Evolutionary conservation across 257 asterid species (phyloP).

Genomic region (Lithospermum erythrorhizon): DNA sequence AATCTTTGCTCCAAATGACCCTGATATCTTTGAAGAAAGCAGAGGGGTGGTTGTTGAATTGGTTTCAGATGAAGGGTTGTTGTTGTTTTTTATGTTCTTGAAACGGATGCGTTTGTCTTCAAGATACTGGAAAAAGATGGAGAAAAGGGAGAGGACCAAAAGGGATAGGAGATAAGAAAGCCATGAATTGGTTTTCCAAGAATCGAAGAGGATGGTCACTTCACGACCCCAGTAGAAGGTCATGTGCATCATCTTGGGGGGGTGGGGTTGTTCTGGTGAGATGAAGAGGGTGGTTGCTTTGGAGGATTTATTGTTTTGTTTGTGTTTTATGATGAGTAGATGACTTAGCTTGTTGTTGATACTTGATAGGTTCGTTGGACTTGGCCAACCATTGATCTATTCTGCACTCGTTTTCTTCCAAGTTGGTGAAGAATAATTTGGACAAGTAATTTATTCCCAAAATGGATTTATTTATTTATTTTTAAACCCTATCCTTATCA

Average conservation of each 20-base stretch:
- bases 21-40: conserved; percentile 1
- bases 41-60: conserved; percentile 2
- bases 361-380: no score
- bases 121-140: conserved; percentile 24
- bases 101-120: conserved; percentile 22
- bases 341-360: no score
- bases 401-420: no score
- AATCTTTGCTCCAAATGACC: conserved; percentile 4
- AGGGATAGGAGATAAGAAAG: conserved; percentile 18
- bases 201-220: conserved; percentile 23
- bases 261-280: no score
- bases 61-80: background rate
- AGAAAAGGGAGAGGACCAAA: conserved; percentile 20
- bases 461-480: no score
- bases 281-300: background rate
- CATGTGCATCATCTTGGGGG: conserved; percentile 24
- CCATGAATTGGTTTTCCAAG: conserved; percentile 28
- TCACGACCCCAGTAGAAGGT: conserved; percentile 26
- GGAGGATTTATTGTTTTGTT: no score
- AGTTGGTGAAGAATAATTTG: no score
- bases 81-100: background rate
- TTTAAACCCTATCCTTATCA: no score
- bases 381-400: no score
- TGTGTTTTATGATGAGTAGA: no score
- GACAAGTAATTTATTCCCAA: no score